Base-by-base conservation (phyloP, 768 basidiomycete genomes). In the Collybia mongolica region DNA sequence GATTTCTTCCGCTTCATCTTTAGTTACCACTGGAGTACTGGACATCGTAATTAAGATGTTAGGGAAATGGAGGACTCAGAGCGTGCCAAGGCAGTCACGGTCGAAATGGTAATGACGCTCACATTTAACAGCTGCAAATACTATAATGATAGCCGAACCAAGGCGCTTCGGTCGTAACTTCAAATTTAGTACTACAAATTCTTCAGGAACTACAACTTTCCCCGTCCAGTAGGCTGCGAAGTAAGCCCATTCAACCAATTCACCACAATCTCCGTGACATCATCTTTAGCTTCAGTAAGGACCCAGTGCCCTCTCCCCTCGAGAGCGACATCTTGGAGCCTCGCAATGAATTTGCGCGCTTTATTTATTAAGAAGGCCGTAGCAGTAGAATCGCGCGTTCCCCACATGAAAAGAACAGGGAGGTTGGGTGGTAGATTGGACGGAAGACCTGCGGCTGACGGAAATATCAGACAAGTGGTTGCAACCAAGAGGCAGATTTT, bases 291-390 rank as follows among this genome's bases (percentile, higher is more conserved):
- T 57, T 89, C 80, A 1, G 83, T 50, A 81, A 87, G 75, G 1
- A 90, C 41, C 86, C 88, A 90, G 60, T 89, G 88, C 1, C 85
- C 84, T 20, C 62, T 68, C 8, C 73, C 80, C 43, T 83, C 75
- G 8, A 88, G 50, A 8, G 72, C 71, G 22, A 85, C 65, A 43
- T 79, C 72, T 51, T 80, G 75, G 19, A 84, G 65, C 20, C 67
- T 65, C 5, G 74, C 58, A 32, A 87, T 73, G 50, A 82, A 80
- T 49, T 78, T 80, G 32, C 65, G 69, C 9, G 76, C 65, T 20
- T 75, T 75, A 23, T 60, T 56, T 22, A 85, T 71, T 4, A 72
- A 63, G 24, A 56, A 57, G 0, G 71, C 68, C 0, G 70, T 67
- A n/a, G 74, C 75, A 0, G 81, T 80, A 1, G 56, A 42, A 50